These are phyloP conservation scores for Saccharomycopsis sp. DNA, from an alignment of 805 yeast species.

Conservation along the genomic window DNA sequence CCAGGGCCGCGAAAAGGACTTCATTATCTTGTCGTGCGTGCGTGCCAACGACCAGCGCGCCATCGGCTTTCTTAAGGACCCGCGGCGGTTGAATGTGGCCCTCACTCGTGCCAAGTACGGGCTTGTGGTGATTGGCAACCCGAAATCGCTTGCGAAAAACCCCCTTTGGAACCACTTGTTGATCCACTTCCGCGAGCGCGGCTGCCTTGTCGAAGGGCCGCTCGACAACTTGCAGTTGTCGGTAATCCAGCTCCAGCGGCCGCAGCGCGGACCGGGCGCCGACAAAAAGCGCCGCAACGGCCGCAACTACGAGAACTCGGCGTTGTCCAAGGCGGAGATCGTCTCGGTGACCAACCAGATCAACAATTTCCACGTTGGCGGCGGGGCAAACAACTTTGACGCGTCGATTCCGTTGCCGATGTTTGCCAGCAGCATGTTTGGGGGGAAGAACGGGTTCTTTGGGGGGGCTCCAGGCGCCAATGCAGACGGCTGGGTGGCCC, in stretches of 20 bases:
- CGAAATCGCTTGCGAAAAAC: constrained; percentile 64
- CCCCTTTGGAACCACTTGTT: constrained; percentile 73
- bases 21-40: constrained; percentile 57
- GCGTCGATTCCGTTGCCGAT: constrained; percentile 1
- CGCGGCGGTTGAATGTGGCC: constrained; percentile 84
- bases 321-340: neutral
- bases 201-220: constrained; percentile 87
- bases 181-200: constrained; percentile 72
- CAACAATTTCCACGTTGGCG: neutral
- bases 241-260: neutral
- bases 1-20: constrained; percentile 72
- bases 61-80: constrained; percentile 80
- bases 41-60: constrained; percentile 66
- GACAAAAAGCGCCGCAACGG: neutral
- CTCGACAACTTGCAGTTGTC: constrained; percentile 64
- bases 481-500: too few relatives aligned
- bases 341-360: neutral
- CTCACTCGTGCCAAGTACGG: constrained; percentile 85
- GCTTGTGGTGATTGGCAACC: constrained; percentile 74
- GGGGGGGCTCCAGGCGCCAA: neutral
- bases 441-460: neutral
- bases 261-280: neutral
- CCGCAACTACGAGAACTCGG: neutral
- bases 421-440: neutral
- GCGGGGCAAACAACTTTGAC: neutral